Evolutionary conservation across 495 filamentous ascomycete species (phyloP).

Genomic region (Podospora anserina): DNA sequence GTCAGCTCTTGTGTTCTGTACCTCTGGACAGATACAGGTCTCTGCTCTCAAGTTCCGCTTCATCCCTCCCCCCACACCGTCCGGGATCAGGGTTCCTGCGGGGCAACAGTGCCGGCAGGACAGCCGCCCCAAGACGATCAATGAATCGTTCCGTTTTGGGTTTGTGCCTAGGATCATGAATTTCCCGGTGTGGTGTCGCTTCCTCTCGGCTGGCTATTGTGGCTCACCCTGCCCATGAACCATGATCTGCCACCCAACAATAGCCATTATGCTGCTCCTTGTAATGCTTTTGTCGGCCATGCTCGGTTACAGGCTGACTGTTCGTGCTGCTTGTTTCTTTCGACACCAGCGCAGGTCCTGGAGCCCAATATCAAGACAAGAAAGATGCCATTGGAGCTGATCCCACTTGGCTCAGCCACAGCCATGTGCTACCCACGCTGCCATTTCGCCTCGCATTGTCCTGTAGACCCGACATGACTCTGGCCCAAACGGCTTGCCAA

Average conservation of each 20-base stretch:
- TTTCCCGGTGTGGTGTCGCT: slow-evolving; percentile 11
- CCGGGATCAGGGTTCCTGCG: slow-evolving; percentile 27
- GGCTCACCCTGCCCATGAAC: slow-evolving; percentile 12
- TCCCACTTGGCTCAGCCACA: slow-evolving; percentile 19
- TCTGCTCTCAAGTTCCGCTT: slow-evolving; percentile 10
- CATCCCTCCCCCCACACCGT: slow-evolving; percentile 28
- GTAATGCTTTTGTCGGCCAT: background rate
- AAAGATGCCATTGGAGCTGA: slow-evolving; percentile 11
- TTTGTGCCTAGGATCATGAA: slow-evolving; percentile 8
- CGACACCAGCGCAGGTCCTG: background rate
- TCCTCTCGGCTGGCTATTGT: background rate
- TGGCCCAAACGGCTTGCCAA: slow-evolving; percentile 5
- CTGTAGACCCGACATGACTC: slow-evolving; percentile 7
- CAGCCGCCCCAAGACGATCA: slow-evolving; percentile 26
- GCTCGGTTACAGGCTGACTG: background rate
- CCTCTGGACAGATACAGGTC: background rate
- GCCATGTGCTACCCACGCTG: slow-evolving; percentile 20
- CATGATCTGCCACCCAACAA: slow-evolving; percentile 1
- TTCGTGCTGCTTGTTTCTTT: slow-evolving; percentile 8
- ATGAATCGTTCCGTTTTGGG: slow-evolving; percentile 30
- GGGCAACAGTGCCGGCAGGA: slow-evolving; percentile 17
- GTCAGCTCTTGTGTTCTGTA: slow-evolving; percentile 28
- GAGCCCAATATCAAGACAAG: background rate
- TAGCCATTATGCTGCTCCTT: background rate
- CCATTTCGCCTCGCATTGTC: slow-evolving; percentile 3